Base-by-base conservation (phyloP, 208 protist genomes). In the Trypanosoma cruzi region DNA sequence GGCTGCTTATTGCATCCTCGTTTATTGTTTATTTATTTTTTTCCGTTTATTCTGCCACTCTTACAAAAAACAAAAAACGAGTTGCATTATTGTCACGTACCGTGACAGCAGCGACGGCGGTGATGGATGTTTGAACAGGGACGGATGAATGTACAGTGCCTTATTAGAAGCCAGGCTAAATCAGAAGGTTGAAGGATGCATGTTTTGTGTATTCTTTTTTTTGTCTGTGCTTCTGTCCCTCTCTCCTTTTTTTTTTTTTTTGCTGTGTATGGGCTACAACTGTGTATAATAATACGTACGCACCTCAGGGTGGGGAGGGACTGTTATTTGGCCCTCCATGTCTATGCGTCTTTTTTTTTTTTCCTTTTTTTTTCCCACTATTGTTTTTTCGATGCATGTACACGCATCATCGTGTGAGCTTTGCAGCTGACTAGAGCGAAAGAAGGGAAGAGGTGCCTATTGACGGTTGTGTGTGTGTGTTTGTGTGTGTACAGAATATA, bases 321-420 rank as follows among this genome's bases (percentile, higher is more conserved):
- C 26, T 65, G 28, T 14, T 64, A 5, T 37, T 42, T 54, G 3
- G 20, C 8, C 8, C 31, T 40, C 50, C 22, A n/a, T n/a, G n/a
- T n/a, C n/a, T n/a, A n/a, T n/a, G n/a, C n/a, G n/a, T n/a, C n/a
- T n/a, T 65, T 52, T 76, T 57, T 54, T 73, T 72, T 31, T 65
- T 48, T 72, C 26, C 42, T 52, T 52, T 29, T 76, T 37, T 44
- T 16, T 50, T 73, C 63, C 3, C 57, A 62, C 31, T 68, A 62
- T 62, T 4, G 0, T 67, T 42, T 63, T 34, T 24, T 50, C 14
- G n/a, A n/a, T n/a, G n/a, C n/a, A n/a, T n/a, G n/a, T n/a, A n/a
- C n/a, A n/a, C n/a, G 36, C 36, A 4, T 4, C 36, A 40, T 40
- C 36, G 36, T 18, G 65, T 74, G 22, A 48, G 36, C 6, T 40